phyloP scores from a whole-genome alignment of 2,329 filamentous ascomycete species.

The Botryotinia narcissicola region DNA sequence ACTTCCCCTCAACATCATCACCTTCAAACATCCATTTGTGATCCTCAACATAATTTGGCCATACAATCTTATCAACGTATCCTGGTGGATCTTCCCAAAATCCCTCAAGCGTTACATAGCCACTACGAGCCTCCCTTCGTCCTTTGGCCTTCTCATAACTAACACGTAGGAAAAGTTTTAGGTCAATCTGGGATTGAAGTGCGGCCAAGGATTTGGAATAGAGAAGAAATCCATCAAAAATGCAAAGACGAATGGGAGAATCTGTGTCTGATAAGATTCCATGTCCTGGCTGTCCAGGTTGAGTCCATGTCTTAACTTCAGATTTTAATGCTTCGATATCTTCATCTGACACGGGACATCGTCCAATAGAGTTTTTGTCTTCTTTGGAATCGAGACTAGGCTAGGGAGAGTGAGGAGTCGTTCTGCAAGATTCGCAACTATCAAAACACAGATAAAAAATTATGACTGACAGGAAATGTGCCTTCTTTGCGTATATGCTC shows the following conservation, averaged over 20 bases:
- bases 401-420: slow-evolving; percentile 38
- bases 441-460: slow-evolving; percentile 33
- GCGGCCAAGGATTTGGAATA: slow-evolving; percentile 57
- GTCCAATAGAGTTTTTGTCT: slow-evolving; percentile 60
- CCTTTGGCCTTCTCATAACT: slow-evolving; percentile 61
- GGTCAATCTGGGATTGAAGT: slow-evolving; percentile 61
- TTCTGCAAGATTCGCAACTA: slow-evolving; percentile 28
- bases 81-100: slow-evolving; percentile 95
- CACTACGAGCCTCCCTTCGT: slow-evolving; percentile 65
- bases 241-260: slow-evolving; percentile 50
- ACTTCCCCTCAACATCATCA: slow-evolving; percentile 59
- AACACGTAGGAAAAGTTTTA: slow-evolving; percentile 76
- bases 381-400: slow-evolving; percentile 55
- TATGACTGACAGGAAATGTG: slow-evolving; percentile 54
- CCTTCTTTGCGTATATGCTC: slow-evolving; percentile 68
- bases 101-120: slow-evolving; percentile 79
- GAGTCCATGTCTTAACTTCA: slow-evolving; percentile 49
- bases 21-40: slow-evolving; percentile 77
- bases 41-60: slow-evolving; percentile 86
- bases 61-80: slow-evolving; percentile 92
- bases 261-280: slow-evolving; percentile 33
- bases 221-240: slow-evolving; percentile 88
- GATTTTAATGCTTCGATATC: slow-evolving; percentile 48
- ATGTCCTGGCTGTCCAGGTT: slow-evolving; percentile 46
- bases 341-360: slow-evolving; percentile 50